Evolutionary conservation across 2,329 filamentous ascomycete genomes (phyloP).

Genomic region (Penicillium expansum): DNA sequence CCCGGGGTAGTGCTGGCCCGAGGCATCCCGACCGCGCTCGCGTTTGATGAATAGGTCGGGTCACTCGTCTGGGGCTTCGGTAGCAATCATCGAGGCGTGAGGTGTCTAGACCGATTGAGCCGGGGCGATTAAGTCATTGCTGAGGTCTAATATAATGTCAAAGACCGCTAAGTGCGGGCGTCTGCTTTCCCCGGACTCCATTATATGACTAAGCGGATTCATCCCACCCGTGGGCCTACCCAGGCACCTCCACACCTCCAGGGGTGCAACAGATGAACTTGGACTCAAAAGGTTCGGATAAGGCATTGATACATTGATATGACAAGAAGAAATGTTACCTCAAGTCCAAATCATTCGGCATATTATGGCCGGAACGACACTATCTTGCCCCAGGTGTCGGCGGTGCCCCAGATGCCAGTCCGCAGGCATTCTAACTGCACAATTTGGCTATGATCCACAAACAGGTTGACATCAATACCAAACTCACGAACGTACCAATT

Average conservation of each 20-base stretch:
- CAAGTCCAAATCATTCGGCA: background rate
- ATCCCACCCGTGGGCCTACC: background rate
- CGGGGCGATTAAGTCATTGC: background rate
- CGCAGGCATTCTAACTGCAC: constrained; percentile 54
- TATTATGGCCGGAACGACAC: constrained; percentile 36
- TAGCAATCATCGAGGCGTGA: constrained; percentile 9
- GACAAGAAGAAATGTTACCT: too few species aligned
- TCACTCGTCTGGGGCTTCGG: background rate
- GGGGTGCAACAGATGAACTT: background rate
- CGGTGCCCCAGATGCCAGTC: constrained; percentile 56
- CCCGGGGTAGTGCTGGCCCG: constrained; percentile 31
- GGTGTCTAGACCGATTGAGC: background rate
- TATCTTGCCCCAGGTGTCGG: constrained; percentile 56
- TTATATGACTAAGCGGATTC: background rate
- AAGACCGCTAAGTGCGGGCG: constrained; percentile 4
- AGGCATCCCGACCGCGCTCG: constrained; percentile 26
- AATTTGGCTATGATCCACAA: constrained; percentile 59
- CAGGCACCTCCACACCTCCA: background rate
- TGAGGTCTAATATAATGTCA: background rate
- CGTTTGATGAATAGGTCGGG: constrained; percentile 2
- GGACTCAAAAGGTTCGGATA: background rate
- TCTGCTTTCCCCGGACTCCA: constrained; percentile 20
- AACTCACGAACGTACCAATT: constrained; percentile 59
- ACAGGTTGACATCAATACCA: constrained; percentile 56
- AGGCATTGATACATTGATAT: background rate